Percentiles rank a stretch among this genome's conserved stretches.
Evolutionary conservation across 805 yeast genomes (phyloP).

Genomic region (Zygosaccharomyces lentus): DNA sequence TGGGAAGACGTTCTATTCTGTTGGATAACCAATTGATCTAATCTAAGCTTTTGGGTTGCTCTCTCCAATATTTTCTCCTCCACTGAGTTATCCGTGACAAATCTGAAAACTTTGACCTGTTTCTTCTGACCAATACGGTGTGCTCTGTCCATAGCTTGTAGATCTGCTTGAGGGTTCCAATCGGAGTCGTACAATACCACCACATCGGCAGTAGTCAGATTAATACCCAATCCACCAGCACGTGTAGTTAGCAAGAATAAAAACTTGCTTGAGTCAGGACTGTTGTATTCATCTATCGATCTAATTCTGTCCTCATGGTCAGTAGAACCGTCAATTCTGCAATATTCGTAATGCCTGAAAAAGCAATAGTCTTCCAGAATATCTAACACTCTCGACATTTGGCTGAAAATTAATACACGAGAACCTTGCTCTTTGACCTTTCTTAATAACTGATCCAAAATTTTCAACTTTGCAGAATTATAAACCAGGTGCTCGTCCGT

Average conservation of each 20-base stretch:
- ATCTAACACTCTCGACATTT: conserved; percentile 79
- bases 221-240: conserved; percentile 89
- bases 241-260: conserved; percentile 75
- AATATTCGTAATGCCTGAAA: conserved; percentile 64
- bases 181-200: conserved; percentile 76
- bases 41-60: conserved; percentile 72
- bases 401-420: conserved; percentile 73
- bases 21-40: conserved; percentile 79
- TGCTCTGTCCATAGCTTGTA: conserved; percentile 87
- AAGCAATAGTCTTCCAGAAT: conserved; percentile 74
- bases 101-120: conserved; percentile 74
- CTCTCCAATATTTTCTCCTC: conserved; percentile 79
- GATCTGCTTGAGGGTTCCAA: conserved; percentile 88
- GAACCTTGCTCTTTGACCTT: conserved; percentile 66
- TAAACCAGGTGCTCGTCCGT: conserved; percentile 78
- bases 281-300: conserved; percentile 75
- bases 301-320: conserved; percentile 71
- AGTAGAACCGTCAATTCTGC: conserved; percentile 81
- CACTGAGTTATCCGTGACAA: conserved; percentile 76
- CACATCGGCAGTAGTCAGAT: conserved; percentile 73
- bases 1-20: conserved; percentile 49
- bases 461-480: conserved; percentile 68
- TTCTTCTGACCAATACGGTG: conserved; percentile 85
- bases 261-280: conserved; percentile 68
- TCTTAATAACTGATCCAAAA: conserved; percentile 61